Conservation (phyloP, 1,284 basidiomycete genomes). For the Cutaneotrichosporon daszewskae region DNA sequence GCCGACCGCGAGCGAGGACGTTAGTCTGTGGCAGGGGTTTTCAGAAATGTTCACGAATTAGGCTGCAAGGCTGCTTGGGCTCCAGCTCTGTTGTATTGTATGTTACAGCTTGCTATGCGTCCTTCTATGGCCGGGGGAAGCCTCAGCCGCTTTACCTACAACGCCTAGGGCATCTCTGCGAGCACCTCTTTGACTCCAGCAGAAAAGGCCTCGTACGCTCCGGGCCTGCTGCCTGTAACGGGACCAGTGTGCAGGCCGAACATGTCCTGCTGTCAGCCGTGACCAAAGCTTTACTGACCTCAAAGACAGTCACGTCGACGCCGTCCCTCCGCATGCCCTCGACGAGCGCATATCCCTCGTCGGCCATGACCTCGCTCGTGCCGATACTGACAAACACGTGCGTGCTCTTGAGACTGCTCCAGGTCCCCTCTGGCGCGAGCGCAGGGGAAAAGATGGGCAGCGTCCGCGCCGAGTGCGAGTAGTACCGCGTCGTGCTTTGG, state of each 20-base stretch:
- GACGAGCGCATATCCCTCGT: conserved; percentile 27
- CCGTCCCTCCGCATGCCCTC: conserved; percentile 28
- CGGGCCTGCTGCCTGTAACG: background rate
- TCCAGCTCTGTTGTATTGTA: too few species aligned
- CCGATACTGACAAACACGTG: conserved; percentile 34
- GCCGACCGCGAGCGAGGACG: conserved; percentile 4
- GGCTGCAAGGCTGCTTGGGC: too few species aligned
- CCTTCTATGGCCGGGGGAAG: too few species aligned
- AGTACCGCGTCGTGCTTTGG: conserved; percentile 16
- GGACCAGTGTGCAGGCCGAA: conserved; percentile 1
- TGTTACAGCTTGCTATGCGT: too few species aligned
- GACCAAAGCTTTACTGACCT: conserved; percentile 3
- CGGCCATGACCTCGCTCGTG: conserved; percentile 30
- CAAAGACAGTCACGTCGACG: conserved; percentile 18
- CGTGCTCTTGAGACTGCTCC: conserved; percentile 16
- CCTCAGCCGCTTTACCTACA: too few species aligned
- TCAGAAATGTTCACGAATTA: conserved; percentile 5
- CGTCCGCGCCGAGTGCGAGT: background rate
- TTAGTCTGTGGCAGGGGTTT: conserved; percentile 2
- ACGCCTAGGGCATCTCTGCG: background rate
- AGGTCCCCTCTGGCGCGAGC: conserved; percentile 13
- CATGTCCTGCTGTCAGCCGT: conserved; percentile 1
- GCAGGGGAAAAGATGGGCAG: conserved; percentile 21
- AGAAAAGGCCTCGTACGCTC: conserved; percentile 1
- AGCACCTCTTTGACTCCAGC: background rate